Base-by-base conservation (phyloP, 805 yeast genomes). In the Starmera quercuum region DNA sequence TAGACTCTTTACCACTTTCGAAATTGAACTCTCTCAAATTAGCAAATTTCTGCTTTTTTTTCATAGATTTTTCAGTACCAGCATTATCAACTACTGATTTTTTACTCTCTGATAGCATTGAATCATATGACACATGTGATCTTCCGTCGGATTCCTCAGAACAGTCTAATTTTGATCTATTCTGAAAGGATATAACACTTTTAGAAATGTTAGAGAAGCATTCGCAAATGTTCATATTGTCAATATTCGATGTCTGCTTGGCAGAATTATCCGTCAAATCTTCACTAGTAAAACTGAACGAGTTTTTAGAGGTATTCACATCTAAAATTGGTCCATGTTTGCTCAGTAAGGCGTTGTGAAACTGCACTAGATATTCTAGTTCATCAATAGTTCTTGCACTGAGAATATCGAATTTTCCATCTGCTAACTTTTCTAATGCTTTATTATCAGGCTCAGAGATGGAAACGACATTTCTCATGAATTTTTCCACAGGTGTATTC, bases 381-480 rank as follows among this genome's bases (percentile, higher is more conserved):
- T 83, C 88, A 43, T 76, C 81, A 19, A 80, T 68, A 3, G 83
- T 75, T 49, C 86, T 63, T 3, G 85, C 85, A 53, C 85, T 75
- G 36, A 83, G 54, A 7, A 78, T 59, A 54, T 82, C 90, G 38
- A 75, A 66, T 42, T 75, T 68, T 1, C 47, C 52, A 27, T 51
- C 47, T 1, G 60, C 62, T 37, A 65, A 54, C 16, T 47, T 54
- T 26, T 61, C 61, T 38, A 65, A 47, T 20, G 53, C 54, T n/a
- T 53, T 51, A 23, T 53, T 40, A 18, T 45, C 42, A 23, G 42
- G 30, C 24, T 44, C 46, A 10, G 54, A 47, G 15, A 50, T 38
- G 3, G 55, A 48, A 2, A 50, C 56, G 12, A 51, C 56, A 18
- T 48, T 45, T 10, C 37, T 37, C 46, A 51, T 39, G 16, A 51